Base-by-base conservation (phyloP, 805 yeast genomes). In the Alloascoidea africana region DNA sequence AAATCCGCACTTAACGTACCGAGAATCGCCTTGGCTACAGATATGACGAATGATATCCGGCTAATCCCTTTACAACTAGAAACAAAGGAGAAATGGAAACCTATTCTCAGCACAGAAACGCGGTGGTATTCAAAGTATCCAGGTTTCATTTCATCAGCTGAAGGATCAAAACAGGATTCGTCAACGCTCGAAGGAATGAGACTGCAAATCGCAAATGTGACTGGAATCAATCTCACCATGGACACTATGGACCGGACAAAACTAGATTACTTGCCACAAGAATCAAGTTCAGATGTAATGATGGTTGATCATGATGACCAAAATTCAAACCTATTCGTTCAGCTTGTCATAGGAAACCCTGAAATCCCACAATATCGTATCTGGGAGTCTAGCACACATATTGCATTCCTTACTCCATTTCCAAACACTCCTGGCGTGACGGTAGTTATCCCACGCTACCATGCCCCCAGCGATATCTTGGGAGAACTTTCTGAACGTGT, bases 11-110 rank as follows among this genome's bases (percentile, higher is more conserved):
- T 23, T 23, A n/a, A 23, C 13, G 30, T 23, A 8, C 30, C 13
- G 30, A 23, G 30, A 23, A n/a, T 23, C n/a, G 30, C 30, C 30
- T 23, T 23, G 30, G n/a, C n/a, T n/a, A 23, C 30, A 23, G n/a
- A 8, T 23, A 8, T n/a, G n/a, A 8, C n/a, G n/a, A 8, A 23
- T 23, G 30, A 23, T 8, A n/a, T 23, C 30, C 8, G 30, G n/a
- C n/a, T 23, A n/a, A 8, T 8, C n/a, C 30, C 30, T 23, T n/a
- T 23, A 23, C n/a, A 8, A 23, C 13, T 8, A 8, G 8, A 8
- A n/a, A 8, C 30, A n/a, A n/a, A 23, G 8, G 30, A 23, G 8
- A n/a, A n/a, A n/a, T 23, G 30, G 30, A n/a, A 23, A 23, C 30
- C 30, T 8, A 23, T 23, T 23, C 8, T 23, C 13, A 8, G 13